Percentiles rank a stretch among this genome's conserved stretches.
Conservation (phyloP, 2,329 filamentous ascomycete genomes). For the Aspergillus alliaceus region DNA sequence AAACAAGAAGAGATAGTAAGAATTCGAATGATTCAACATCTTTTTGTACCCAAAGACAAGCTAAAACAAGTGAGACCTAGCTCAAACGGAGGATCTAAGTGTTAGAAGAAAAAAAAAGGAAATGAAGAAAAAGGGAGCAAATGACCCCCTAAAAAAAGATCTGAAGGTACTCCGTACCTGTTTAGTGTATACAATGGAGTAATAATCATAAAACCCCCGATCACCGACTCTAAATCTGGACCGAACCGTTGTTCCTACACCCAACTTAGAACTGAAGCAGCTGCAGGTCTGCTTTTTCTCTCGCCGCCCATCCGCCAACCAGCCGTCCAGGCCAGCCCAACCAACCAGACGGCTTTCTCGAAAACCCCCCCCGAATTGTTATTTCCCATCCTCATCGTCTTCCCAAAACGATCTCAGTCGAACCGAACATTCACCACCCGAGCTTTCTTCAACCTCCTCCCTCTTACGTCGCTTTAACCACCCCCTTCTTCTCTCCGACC, state of each 20-base stretch:
- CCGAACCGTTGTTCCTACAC: conserved; percentile 6
- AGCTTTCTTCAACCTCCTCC: conserved; percentile 4
- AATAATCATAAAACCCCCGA: not conserved
- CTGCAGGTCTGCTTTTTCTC: not conserved
- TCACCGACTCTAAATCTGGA: conserved; percentile 2
- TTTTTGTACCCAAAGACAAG: no score
- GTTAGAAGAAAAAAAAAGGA: not conserved
- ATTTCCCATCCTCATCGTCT: conserved; percentile 3
- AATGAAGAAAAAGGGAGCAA: not conserved
- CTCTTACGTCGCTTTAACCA: not conserved
- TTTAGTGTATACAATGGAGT: not conserved
- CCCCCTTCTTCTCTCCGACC: conserved; percentile 3
- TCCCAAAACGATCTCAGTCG: conserved; percentile 1
- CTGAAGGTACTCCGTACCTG: not conserved
- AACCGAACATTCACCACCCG: conserved; percentile 7
- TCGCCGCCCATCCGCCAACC: not conserved
- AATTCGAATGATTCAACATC: no score
- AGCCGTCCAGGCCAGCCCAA: conserved; percentile 1
- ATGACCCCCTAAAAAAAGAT: not conserved
- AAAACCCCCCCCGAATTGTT: not conserved
- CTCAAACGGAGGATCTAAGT: not conserved
- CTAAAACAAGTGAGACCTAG: not conserved
- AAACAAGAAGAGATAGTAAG: not conserved
- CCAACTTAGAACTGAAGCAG: not conserved
- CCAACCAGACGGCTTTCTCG: conserved; percentile 3